Evolutionary conservation across 1,139 yeast genomes (phyloP), one percentile per base, ranked within the genome.

Genomic region (Tardiomyces blankii): DNA sequence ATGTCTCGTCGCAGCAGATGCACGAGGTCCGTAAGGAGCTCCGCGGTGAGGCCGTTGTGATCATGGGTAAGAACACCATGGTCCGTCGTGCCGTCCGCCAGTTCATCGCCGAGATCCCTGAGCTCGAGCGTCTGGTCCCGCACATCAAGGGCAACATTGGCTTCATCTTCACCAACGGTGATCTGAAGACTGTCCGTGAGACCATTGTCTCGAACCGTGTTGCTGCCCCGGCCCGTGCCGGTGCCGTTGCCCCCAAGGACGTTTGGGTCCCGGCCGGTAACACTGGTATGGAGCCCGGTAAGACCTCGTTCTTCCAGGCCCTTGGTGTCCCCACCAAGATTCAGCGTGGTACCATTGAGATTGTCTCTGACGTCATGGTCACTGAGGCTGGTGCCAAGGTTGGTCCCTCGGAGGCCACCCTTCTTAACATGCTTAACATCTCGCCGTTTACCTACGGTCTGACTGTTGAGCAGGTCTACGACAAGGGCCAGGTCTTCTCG

Each of bases 211-310:
- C 85, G 65, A 91, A 93, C 87, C 91, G 83, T 74, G 97, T 91
- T 70, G 96, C 96, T 68, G 99, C 99, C 66, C 99, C 99, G 74
- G 99, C 99, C 66, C 89, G 89, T 78, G 94, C 98, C 61, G 98
- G 98, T 88, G 98, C 97, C 68, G 70, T 88, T 69, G 96, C 99
- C 66, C 98, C 97, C 73, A 82, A 73, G 70, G 96, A 89, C 68
- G 97, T 91, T 67, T 86, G 81, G 82, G 84, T 91, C 64, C 94
- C 95, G 72, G 97, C 97, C 64, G 95, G 95, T 75, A 93, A 91
- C 96, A 91, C 99, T 64, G 97, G 98, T 84, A 89, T 93, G 96
- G 98, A 91, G 78, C 99, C 99, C 74, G 97, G 97, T 82, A 91
- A 91, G 88, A 91, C 99, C 68, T 91, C 98, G 70, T 91, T 91